Conservation (phyloP, 257 asterid genomes). For the Nicotiana knightiana region DNA sequence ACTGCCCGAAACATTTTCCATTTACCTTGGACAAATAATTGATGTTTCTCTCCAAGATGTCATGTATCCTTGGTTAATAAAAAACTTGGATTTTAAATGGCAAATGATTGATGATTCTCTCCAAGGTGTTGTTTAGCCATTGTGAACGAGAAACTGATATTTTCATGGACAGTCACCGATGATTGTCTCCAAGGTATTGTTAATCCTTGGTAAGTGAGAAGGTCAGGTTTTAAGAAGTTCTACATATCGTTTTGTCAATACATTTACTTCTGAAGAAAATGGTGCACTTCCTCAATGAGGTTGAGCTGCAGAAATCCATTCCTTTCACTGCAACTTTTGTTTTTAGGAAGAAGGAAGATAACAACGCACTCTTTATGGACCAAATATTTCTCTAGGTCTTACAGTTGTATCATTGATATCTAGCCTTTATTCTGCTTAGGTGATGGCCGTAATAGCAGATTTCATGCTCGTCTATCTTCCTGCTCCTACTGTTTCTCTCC, state of each 20-base stretch:
- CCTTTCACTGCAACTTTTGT: background rate
- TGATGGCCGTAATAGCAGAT: conserved; percentile 93
- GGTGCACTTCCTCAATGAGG: background rate
- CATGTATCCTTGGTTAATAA: background rate
- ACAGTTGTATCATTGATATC: background rate
- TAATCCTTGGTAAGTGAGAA: background rate
- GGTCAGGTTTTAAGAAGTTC: background rate
- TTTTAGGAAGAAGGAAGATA: background rate
- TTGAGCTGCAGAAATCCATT: conserved; percentile 2
- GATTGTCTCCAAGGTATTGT: background rate
- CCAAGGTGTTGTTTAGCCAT: background rate
- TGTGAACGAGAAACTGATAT: background rate
- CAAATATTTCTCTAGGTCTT: background rate
- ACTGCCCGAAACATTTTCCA: background rate
- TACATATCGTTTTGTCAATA: background rate
- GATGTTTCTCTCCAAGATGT: conserved; percentile 5
- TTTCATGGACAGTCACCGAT: background rate
- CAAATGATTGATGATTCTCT: background rate
- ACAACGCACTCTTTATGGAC: background rate
- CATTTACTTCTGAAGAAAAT: background rate
- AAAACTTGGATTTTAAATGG: background rate
- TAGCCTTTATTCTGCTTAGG: conserved; percentile 35
- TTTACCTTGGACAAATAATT: background rate
- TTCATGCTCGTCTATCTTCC: conserved; percentile 98
- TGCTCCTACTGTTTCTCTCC: conserved; percentile 95